Base-by-base conservation (phyloP, 192 early-diverging fungal species). In the Backusella macrospora region DNA sequence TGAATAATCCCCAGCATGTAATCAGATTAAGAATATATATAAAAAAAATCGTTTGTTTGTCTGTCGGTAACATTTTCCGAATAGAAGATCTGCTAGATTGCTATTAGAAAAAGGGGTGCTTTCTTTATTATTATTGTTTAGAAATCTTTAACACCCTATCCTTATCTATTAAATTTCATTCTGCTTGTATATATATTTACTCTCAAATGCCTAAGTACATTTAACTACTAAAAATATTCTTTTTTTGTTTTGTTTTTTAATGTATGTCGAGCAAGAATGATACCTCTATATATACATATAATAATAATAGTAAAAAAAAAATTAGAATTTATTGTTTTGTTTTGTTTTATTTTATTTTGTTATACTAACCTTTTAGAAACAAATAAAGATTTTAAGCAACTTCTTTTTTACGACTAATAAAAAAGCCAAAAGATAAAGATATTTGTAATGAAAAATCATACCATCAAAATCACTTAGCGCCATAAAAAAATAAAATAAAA, bases 11-110 rank as follows among this genome's bases (percentile, higher is more conserved):
- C 0, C 2, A 59, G 0, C 52, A 55, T 59, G 21, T 59, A 59
- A 59, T 55, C 49, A 55, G 23, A 59, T 59, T 59, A 59, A 59
- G 26, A n/a, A n/a, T 43, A 43, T 43, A 43, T 59, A 52, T 52
- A 59, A 10, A 59, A 23, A 59, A 23, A 59, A 26, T 13, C 52
- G 12, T 59, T 59, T 59, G 7, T 59, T 59, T 59, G 52, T 59
- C 52, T 59, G 52, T 59, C 52, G 9, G 52, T 26, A 59, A 59
- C 52, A 59, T 59, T 26, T 18, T 59, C 52, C 52, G 52, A 26
- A 59, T 55, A 0, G 52, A 26, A 23, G 52, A 59, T 59, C 21
- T 59, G 2, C 52, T 59, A 59, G 26, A 59, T 26, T 59, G 21
- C 7, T 59, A 59, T 59, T 12, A 26, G 18, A 59, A 26, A 46